Evolutionary conservation across 2,329 filamentous ascomycete genomes (phyloP).

Genomic region (Colletotrichum destructivum): DNA sequence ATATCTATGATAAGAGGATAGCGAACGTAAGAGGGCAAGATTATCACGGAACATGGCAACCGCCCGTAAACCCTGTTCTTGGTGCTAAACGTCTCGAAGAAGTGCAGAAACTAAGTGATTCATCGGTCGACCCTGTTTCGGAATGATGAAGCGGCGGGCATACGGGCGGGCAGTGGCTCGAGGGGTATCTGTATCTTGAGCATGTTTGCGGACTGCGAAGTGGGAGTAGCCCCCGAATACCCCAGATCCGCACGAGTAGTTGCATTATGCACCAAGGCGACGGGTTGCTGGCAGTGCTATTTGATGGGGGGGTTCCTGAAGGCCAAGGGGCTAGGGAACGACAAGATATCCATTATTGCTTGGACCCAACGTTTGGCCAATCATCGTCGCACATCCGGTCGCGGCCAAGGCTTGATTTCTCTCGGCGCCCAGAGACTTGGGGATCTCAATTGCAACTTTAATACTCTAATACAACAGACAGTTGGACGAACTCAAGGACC

Average conservation of each 20-base stretch:
- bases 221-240: not conserved
- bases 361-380: slow-evolving; percentile 19
- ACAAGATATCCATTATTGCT: slow-evolving; percentile 16
- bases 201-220: not conserved
- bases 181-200: not conserved
- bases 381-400: not conserved
- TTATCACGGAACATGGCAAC: not conserved
- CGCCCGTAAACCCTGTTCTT: not conserved
- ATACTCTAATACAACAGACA: not conserved
- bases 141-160: not conserved
- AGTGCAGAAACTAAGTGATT: slow-evolving; percentile 6
- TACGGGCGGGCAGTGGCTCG: too few species aligned
- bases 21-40: not conserved
- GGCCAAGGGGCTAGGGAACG: slow-evolving; percentile 15
- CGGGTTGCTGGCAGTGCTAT: not conserved
- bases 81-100: not conserved
- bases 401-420: slow-evolving; percentile 30
- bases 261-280: not conserved
- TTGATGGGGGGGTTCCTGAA: not conserved
- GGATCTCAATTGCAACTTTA: slow-evolving; percentile 2
- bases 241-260: slow-evolving; percentile 4
- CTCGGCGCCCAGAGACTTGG: slow-evolving; percentile 18
- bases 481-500: not conserved
- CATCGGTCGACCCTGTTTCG: slow-evolving; percentile 6
- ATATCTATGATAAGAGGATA: not conserved